Conservation (phyloP, 192 early-diverging fungal genomes). For the Dissophora ornata region DNA sequence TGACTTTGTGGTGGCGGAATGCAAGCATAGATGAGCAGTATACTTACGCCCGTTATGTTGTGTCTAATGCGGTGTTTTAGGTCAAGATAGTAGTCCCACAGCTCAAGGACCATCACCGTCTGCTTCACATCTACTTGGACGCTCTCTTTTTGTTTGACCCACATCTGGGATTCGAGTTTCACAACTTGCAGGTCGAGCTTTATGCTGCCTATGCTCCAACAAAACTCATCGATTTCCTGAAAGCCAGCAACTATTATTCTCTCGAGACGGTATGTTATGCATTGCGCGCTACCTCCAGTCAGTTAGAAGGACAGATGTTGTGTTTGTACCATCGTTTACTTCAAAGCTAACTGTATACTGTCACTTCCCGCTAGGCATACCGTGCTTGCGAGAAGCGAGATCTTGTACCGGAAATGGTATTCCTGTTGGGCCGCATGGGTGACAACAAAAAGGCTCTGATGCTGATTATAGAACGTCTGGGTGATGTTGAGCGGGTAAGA, state of each 20-base stretch:
- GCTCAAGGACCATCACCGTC: conserved; percentile 67
- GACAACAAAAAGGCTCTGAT: conserved; percentile 92
- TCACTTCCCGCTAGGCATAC: too few species aligned
- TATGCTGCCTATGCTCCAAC: conserved; percentile 89
- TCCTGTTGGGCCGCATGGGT: conserved; percentile 96
- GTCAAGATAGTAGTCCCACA: conserved; percentile 75
- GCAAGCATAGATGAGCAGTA: too few species aligned
- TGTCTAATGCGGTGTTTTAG: too few species aligned
- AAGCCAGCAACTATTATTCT: conserved; percentile 80
- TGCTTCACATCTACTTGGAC: conserved; percentile 92
- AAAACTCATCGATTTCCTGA: conserved; percentile 86
- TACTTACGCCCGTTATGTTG: too few species aligned
- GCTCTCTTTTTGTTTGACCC: conserved; percentile 81
- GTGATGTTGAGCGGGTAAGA: conserved; percentile 85
- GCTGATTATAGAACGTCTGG: conserved; percentile 91
- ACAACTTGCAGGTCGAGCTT: conserved; percentile 85
- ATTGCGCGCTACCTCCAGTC: too few species aligned
- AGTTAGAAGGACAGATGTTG: too few species aligned
- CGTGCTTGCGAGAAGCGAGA: conserved; percentile 84
- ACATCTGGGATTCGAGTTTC: conserved; percentile 77
- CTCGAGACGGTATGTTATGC: conserved; percentile 75
- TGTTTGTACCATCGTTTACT: too few species aligned
- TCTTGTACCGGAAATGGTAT: conserved; percentile 98
- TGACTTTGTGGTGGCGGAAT: neutral
- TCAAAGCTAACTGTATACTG: too few species aligned